phyloP scores from a whole-genome alignment of 306 rosid species.

The Cicer arietinum region DNA sequence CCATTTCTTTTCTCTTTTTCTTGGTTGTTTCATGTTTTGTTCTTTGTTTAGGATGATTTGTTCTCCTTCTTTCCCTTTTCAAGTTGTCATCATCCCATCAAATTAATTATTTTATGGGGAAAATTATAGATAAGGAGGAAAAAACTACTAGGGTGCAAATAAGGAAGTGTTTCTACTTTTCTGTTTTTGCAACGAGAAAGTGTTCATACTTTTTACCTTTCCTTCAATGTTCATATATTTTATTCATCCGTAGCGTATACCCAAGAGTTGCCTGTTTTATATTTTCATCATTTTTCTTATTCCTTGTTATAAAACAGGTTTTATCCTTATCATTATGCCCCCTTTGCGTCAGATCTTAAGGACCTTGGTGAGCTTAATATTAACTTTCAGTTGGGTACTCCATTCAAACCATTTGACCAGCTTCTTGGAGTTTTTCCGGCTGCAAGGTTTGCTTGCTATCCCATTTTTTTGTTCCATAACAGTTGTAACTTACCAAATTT shows the following conservation, averaged over 20 bases:
- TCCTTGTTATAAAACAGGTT: conserved; percentile 63
- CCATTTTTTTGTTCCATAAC: conserved; percentile 2
- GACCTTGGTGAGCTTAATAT: conserved; percentile 74
- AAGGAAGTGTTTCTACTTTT: too few relatives aligned
- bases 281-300: background rate
- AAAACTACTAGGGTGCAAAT: too few relatives aligned
- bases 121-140: background rate
- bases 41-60: background rate
- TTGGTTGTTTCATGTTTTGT: conserved; percentile 11
- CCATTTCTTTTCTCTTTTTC: background rate
- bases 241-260: background rate
- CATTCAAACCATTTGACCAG: conserved; percentile 97
- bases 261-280: background rate
- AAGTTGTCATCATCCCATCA: background rate
- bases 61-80: background rate
- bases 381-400: conserved; percentile 72
- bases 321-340: conserved; percentile 98
- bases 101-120: background rate
- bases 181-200: background rate
- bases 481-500: background rate
- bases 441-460: conserved; percentile 67
- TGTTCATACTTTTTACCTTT: background rate
- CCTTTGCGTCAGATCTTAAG: conserved; percentile 95
- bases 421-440: conserved; percentile 97
- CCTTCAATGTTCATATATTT: conserved; percentile 7